These are phyloP conservation scores for Corymbia calophylla DNA, from an alignment of 441 rosid genomes.

Conservation along the genomic window DNA sequence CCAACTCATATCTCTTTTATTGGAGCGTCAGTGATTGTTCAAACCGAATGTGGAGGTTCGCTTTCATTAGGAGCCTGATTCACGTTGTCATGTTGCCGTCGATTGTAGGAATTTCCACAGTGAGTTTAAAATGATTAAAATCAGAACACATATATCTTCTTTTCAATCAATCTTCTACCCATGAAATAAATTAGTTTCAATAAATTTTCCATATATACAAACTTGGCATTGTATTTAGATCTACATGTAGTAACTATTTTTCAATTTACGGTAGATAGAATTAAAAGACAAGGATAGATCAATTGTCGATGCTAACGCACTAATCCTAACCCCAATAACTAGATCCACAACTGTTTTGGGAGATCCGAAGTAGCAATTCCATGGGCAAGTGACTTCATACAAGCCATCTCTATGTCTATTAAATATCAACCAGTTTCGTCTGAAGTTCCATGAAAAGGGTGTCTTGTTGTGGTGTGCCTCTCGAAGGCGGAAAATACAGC, in stretches of 20 bases:
- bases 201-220: neutral
- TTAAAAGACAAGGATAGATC: neutral
- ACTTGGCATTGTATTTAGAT: neutral
- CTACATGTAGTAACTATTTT: neutral
- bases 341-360: neutral
- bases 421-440: neutral
- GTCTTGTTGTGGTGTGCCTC: neutral
- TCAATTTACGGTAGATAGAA: neutral
- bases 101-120: fast-evolving
- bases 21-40: neutral
- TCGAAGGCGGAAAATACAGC: neutral
- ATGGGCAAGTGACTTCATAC: neutral
- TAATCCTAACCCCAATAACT: neutral
- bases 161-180: neutral
- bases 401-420: neutral
- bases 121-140: neutral
- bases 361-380: neutral
- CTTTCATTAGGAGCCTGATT: neutral
- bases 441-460: neutral
- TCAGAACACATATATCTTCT: neutral
- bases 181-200: neutral
- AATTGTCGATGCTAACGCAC: neutral
- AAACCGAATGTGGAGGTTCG: neutral
- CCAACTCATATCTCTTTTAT: neutral
- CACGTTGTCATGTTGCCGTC: neutral